Conservation (phyloP, 495 filamentous ascomycete genomes). For the Tuber aestivum region DNA sequence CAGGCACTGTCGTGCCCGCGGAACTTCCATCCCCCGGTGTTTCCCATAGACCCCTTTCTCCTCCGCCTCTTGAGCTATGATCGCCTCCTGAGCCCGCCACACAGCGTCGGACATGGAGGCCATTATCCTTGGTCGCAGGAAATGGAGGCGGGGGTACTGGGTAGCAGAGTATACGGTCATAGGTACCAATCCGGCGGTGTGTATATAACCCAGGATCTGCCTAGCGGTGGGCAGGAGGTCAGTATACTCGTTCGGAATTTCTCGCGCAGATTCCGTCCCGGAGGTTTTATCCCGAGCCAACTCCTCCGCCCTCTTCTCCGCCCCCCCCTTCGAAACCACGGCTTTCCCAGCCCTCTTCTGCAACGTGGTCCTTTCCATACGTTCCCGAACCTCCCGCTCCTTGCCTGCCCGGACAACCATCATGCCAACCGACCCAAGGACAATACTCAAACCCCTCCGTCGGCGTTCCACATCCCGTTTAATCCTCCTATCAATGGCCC, state of each 20-base stretch:
- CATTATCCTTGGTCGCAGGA: conserved; percentile 25
- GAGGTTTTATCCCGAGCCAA: neutral
- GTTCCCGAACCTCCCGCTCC: neutral
- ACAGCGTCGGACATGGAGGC: conserved; percentile 29
- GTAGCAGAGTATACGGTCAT: conserved; percentile 18
- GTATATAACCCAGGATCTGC: conserved; percentile 34
- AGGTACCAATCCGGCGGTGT: conserved; percentile 28
- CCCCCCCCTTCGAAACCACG: neutral
- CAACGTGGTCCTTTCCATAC: neutral
- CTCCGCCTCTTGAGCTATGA: conserved; percentile 24
- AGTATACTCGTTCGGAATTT: conserved; percentile 15
- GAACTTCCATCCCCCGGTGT: conserved; percentile 32
- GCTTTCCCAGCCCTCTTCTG: neutral
- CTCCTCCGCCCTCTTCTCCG: neutral
- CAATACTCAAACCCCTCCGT: conserved; percentile 26
- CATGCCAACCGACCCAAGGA: conserved; percentile 19
- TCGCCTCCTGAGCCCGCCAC: conserved; percentile 30
- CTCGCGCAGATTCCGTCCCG: neutral
- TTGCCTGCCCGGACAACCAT: conserved; percentile 28
- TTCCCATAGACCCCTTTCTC: conserved; percentile 21
- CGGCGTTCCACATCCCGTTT: conserved; percentile 31
- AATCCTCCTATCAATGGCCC: conserved; percentile 12
- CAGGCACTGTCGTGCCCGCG: conserved; percentile 12
- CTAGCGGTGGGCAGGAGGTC: conserved; percentile 30
- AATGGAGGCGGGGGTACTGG: conserved; percentile 26